Percentiles rank a stretch among this genome's conserved stretches.
phyloP scores from a whole-genome alignment of 768 basidiomycete genomes.

The Austroboletus festivus region DNA sequence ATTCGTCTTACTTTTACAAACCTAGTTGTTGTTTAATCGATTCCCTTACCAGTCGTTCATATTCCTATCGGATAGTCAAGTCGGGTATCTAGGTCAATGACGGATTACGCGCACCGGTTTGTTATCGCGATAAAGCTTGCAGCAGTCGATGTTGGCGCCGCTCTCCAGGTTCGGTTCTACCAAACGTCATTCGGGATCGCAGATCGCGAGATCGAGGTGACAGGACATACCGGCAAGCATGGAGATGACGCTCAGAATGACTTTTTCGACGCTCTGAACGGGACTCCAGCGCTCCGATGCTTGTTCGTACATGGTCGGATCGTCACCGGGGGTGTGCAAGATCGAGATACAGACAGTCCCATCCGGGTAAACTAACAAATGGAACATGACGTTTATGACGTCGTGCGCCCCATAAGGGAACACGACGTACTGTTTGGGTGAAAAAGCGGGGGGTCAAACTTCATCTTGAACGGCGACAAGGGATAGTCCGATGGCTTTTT shows the following conservation, averaged over 20 bases:
- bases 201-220: conserved; percentile 1
- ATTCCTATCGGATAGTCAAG: conserved; percentile 52
- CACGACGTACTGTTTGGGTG: conserved; percentile 87
- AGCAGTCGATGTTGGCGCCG: conserved; percentile 95
- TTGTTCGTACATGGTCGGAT: conserved; percentile 90
- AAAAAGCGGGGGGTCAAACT: conserved; percentile 93
- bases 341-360: conserved; percentile 99
- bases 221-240: conserved; percentile 82
- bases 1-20: conserved; percentile 36
- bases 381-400: background rate
- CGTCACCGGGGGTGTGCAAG: conserved; percentile 89
- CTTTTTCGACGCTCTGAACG: conserved; percentile 98
- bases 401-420: background rate
- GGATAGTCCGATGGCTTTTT: conserved; percentile 94
- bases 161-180: conserved; percentile 95
- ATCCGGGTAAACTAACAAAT: conserved; percentile 81
- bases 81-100: background rate
- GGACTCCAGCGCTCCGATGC: conserved; percentile 98
- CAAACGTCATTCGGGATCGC: background rate
- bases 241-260: conserved; percentile 91
- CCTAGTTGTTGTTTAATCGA: conserved; percentile 87
- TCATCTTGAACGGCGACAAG: conserved; percentile 98
- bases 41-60: conserved; percentile 80
- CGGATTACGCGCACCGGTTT: conserved; percentile 40
- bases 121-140: conserved; percentile 94